Conservation (phyloP, 345 rosid species). For the Tarenaya hassleriana region DNA sequence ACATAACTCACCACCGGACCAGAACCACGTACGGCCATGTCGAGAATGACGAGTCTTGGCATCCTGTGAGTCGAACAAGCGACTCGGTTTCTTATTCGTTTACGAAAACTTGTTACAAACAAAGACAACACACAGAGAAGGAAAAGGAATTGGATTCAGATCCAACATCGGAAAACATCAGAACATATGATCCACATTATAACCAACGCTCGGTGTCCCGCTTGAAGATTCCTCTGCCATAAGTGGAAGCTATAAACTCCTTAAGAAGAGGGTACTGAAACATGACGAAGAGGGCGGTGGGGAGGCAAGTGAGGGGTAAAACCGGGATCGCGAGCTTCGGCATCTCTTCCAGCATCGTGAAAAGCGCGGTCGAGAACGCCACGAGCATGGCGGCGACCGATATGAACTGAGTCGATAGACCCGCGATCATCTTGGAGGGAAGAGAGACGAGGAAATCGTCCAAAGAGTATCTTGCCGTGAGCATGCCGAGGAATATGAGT, state of each 20-base stretch:
- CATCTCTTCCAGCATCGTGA: neutral
- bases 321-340: constrained; percentile 9
- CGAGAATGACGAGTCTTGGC: too few relatives aligned
- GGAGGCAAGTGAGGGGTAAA: constrained; percentile 13
- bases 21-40: too few relatives aligned
- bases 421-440: constrained; percentile 20
- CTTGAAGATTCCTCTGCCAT: constrained; percentile 8
- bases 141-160: too few relatives aligned
- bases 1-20: too few relatives aligned
- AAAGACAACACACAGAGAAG: too few relatives aligned
- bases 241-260: constrained; percentile 15
- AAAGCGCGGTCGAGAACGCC: constrained; percentile 20
- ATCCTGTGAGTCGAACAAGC: too few relatives aligned
- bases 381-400: constrained; percentile 26
- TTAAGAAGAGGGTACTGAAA: constrained; percentile 19
- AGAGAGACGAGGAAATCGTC: constrained; percentile 26
- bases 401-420: constrained; percentile 15
- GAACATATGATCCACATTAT: too few relatives aligned
- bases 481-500: constrained; percentile 28
- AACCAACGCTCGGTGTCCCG: constrained; percentile 11
- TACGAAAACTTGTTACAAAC: too few relatives aligned
- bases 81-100: too few relatives aligned
- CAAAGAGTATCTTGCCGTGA: constrained; percentile 18
- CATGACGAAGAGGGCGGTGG: constrained; percentile 13
- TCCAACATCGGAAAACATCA: too few relatives aligned